Evolutionary conservation across 2,329 filamentous ascomycete genomes (phyloP).

Genomic region (Trichoderma simmonsii): DNA sequence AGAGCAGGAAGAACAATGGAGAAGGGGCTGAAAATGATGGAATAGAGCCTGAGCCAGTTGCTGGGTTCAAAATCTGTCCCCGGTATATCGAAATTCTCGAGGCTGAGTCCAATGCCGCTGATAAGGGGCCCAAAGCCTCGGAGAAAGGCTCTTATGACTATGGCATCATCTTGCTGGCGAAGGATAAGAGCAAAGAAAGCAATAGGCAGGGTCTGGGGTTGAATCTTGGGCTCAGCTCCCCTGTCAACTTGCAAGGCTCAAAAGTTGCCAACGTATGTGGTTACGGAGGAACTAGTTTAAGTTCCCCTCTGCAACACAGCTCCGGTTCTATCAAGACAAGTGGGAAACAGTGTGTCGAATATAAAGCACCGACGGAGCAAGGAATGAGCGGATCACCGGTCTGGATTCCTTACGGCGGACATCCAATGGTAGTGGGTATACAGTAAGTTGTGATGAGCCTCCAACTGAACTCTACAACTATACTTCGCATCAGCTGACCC

Average conservation of each 20-base stretch:
- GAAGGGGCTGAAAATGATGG: neutral
- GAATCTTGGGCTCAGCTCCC: neutral
- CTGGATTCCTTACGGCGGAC: neutral
- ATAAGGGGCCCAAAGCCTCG: neutral
- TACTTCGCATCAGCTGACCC: neutral
- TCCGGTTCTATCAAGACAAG: neutral
- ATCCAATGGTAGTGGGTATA: neutral
- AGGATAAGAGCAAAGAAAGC: neutral
- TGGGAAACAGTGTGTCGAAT: neutral
- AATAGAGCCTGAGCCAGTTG: neutral
- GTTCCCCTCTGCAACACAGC: neutral
- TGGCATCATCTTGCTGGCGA: neutral
- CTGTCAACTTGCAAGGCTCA: neutral
- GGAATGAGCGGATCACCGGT: slow-evolving; percentile 16
- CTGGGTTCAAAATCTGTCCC: neutral
- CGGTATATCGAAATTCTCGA: neutral
- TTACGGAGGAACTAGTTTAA: neutral
- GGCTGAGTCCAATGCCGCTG: neutral
- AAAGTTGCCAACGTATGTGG: neutral
- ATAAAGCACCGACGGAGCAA: neutral
- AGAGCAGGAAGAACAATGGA: neutral
- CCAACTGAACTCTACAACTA: neutral
- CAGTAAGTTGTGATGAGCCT: neutral
- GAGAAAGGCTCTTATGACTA: neutral
- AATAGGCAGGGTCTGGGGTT: slow-evolving; percentile 1